phyloP scores from a whole-genome alignment of 164 flowering plant genomes.

The Macadamia integrifolia region DNA sequence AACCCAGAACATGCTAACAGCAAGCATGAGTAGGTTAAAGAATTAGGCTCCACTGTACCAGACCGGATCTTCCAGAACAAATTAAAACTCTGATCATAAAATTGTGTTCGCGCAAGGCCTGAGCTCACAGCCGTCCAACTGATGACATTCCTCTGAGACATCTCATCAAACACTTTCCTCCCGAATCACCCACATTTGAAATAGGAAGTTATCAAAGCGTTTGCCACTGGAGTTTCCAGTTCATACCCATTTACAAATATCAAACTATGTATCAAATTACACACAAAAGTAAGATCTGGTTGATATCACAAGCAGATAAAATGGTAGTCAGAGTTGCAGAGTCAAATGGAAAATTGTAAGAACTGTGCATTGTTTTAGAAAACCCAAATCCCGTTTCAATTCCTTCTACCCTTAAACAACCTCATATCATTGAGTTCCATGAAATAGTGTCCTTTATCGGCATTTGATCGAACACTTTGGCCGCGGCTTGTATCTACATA shows the following conservation, averaged over 20 bases:
- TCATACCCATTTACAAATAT: slow-evolving; percentile 48
- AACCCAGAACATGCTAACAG: slow-evolving; percentile 68
- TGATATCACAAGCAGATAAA: slow-evolving; percentile 46
- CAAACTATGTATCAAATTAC: slow-evolving; percentile 54
- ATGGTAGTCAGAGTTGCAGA: slow-evolving; percentile 68
- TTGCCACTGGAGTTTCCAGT: slow-evolving; percentile 58
- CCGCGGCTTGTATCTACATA: slow-evolving; percentile 33
- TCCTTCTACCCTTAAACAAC: slow-evolving; percentile 36
- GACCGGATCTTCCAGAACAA: slow-evolving; percentile 47
- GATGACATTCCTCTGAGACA: slow-evolving; percentile 63
- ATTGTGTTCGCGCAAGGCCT: slow-evolving; percentile 55
- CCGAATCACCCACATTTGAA: slow-evolving; percentile 56
- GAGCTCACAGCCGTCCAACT: slow-evolving; percentile 86
- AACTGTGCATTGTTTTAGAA: slow-evolving; percentile 43
- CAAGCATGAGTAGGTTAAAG: slow-evolving; percentile 56
- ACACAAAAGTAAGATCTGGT: slow-evolving; percentile 19
- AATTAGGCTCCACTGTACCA: slow-evolving; percentile 48
- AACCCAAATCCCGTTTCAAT: slow-evolving; percentile 36
- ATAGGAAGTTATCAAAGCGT: slow-evolving; percentile 69
- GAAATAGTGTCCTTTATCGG: slow-evolving; percentile 65
- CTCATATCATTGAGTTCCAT: slow-evolving; percentile 66
- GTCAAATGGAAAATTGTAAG: slow-evolving; percentile 33
- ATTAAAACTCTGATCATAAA: slow-evolving; percentile 51
- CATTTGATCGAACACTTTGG: slow-evolving; percentile 63
- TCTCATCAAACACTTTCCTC: slow-evolving; percentile 53